Conservation (phyloP, 2,329 filamentous ascomycete genomes). For the Neopestalotiopsis sp. region DNA sequence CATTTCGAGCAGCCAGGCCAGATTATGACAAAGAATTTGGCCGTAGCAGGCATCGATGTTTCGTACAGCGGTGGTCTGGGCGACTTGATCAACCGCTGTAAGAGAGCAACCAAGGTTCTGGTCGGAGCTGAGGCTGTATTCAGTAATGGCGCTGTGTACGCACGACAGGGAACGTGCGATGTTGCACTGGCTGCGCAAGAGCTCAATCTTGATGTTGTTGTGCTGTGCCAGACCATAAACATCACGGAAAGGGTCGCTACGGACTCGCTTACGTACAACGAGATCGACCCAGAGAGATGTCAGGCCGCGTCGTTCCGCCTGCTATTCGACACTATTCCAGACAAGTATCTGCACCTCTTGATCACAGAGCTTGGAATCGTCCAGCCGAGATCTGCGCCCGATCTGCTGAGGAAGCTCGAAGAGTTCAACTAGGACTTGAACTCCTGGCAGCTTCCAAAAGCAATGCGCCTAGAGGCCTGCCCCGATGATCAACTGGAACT, state of each 20-base stretch:
- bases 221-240: conserved; percentile 94
- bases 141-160: conserved; percentile 90
- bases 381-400: conserved; percentile 83
- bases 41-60: conserved; percentile 73
- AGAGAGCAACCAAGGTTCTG: conserved; percentile 71
- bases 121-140: conserved; percentile 94
- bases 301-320: conserved; percentile 62
- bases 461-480: neutral
- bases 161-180: conserved; percentile 83
- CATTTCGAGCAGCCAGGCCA: conserved; percentile 59
- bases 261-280: conserved; percentile 93
- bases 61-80: conserved; percentile 81
- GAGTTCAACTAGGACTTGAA: conserved; percentile 51
- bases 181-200: conserved; percentile 84
- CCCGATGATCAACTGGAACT: conserved; percentile 6
- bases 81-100: conserved; percentile 76
- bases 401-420: conserved; percentile 62
- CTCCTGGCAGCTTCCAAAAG: neutral
- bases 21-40: conserved; percentile 71
- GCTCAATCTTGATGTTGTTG: conserved; percentile 79
- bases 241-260: conserved; percentile 86
- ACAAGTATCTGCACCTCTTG: conserved; percentile 85
- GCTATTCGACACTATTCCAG: conserved; percentile 91
- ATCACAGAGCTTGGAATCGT: conserved; percentile 90
- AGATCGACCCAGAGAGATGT: conserved; percentile 79